These are phyloP conservation scores for Acaromyces ingoldii DNA, from an alignment of 1,284 basidiomycete species.

Conservation along the genomic window DNA sequence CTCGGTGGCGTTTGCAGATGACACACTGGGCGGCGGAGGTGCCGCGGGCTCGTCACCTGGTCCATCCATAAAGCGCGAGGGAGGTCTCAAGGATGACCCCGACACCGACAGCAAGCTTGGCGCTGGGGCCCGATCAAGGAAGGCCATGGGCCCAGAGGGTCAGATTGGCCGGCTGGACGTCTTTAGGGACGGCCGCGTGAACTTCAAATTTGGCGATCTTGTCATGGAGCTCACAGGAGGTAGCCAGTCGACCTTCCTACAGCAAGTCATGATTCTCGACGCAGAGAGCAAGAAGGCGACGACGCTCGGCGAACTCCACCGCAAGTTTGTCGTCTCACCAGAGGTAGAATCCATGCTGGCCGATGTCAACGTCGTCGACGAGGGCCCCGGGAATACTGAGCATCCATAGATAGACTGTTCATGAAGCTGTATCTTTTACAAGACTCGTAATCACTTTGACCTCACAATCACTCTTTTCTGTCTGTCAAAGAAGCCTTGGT, in stretches of 20 bases:
- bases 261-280: slow-evolving; percentile 77
- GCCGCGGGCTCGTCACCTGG: background rate
- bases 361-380: slow-evolving; percentile 48
- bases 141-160: slow-evolving; percentile 19
- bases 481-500: too few relatives aligned
- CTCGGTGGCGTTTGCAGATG: slow-evolving; percentile 34
- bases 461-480: too few relatives aligned
- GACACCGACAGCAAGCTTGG: background rate
- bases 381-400: too few relatives aligned
- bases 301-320: slow-evolving; percentile 77
- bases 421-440: too few relatives aligned
- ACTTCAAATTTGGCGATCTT: slow-evolving; percentile 37
- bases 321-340: slow-evolving; percentile 78
- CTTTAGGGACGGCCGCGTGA: slow-evolving; percentile 40
- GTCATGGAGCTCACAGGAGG: slow-evolving; percentile 59
- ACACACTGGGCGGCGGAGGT: slow-evolving; percentile 28
- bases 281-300: slow-evolving; percentile 60
- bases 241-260: slow-evolving; percentile 80
- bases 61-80: background rate
- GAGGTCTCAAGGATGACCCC: slow-evolving; percentile 1
- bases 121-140: background rate
- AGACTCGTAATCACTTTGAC: too few relatives aligned
- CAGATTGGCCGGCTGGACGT: slow-evolving; percentile 42
- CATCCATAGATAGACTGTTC: too few relatives aligned
- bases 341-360: slow-evolving; percentile 71